Evolutionary conservation across 208 protist genomes (phyloP).

Genomic region (Crithidia sp.): DNA sequence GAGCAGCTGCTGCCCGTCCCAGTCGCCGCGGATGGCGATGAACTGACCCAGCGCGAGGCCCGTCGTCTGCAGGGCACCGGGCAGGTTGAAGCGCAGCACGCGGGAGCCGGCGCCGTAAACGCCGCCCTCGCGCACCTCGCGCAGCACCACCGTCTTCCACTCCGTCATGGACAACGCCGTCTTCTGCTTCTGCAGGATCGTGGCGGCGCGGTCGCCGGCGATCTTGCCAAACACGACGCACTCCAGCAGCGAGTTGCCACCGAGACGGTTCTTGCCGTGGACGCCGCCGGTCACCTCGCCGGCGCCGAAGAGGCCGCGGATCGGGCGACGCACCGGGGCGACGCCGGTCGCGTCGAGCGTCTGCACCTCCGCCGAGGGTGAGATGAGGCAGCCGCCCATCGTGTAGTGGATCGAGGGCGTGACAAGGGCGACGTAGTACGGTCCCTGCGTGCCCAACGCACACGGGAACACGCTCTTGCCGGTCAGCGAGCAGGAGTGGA

Average conservation of each 20-base stretch:
- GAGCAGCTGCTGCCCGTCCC: constrained; percentile 55
- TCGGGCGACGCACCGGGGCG: constrained; percentile 53
- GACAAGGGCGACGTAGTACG: constrained; percentile 86
- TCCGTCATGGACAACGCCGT: constrained; percentile 47
- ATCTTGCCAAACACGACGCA: constrained; percentile 74
- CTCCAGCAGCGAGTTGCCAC: constrained; percentile 96
- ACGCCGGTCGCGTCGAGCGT: constrained; percentile 31
- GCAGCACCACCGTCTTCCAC: constrained; percentile 50
- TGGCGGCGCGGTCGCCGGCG: constrained; percentile 78
- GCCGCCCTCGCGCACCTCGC: constrained; percentile 51
- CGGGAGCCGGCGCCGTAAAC: constrained; percentile 53
- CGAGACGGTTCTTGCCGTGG: constrained; percentile 96
- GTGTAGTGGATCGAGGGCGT: constrained; percentile 97
- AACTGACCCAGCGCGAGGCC: constrained; percentile 81
- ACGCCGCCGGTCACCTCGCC: constrained; percentile 97
- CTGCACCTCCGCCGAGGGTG: constrained; percentile 84
- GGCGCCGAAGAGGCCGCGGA: constrained; percentile 93
- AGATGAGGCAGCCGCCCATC: constrained; percentile 96
- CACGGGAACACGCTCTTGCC: constrained; percentile 88
- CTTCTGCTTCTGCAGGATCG: constrained; percentile 62
- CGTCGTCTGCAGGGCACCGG: constrained; percentile 66
- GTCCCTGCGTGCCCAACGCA: constrained; percentile 59
- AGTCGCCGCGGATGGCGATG: constrained; percentile 62
- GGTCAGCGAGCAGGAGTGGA: constrained; percentile 50
- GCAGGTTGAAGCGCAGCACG: constrained; percentile 76